These are phyloP conservation scores for Diaporthe sp. DNA, from an alignment of 2,329 filamentous ascomycete species.

Conservation along the genomic window DNA sequence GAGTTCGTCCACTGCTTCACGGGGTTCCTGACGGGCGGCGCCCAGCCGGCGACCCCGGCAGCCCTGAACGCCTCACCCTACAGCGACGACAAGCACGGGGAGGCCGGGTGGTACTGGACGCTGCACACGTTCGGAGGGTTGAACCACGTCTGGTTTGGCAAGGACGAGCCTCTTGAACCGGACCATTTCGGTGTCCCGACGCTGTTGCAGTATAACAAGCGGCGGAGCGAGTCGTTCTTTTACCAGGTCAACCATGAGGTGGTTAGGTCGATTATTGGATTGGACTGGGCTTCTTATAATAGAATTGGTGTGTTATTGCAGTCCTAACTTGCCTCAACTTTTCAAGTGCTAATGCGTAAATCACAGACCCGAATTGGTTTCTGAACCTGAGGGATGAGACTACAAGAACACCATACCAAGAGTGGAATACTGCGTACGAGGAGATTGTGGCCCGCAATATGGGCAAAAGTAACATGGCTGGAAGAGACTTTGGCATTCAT, in stretches of 20 bases:
- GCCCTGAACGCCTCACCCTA: not conserved
- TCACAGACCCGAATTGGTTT: not conserved
- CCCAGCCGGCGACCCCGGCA: not conserved
- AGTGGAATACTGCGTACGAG: not conserved
- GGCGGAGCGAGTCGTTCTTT: not conserved
- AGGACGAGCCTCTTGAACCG: not conserved
- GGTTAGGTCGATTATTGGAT: not conserved
- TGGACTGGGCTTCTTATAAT: not conserved
- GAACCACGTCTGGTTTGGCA: not conserved
- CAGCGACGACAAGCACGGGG: not conserved
- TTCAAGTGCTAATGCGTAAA: not conserved
- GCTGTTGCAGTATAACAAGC: not conserved
- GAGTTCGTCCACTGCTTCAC: slow-evolving; percentile 23
- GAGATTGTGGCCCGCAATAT: not conserved
- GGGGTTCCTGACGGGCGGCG: not conserved
- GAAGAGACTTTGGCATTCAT: too few species aligned
- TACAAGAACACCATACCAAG: not conserved
- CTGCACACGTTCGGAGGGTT: not conserved
- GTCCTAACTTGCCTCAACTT: not conserved
- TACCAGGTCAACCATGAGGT: not conserved
- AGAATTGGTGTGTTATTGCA: not conserved
- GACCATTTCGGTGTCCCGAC: not conserved
- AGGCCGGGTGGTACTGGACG: not conserved
- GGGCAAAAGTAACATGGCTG: not conserved
- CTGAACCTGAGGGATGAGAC: not conserved